Evolutionary conservation across 2,329 filamentous ascomycete species (phyloP).

Genomic region (Trichoderma atroviride): DNA sequence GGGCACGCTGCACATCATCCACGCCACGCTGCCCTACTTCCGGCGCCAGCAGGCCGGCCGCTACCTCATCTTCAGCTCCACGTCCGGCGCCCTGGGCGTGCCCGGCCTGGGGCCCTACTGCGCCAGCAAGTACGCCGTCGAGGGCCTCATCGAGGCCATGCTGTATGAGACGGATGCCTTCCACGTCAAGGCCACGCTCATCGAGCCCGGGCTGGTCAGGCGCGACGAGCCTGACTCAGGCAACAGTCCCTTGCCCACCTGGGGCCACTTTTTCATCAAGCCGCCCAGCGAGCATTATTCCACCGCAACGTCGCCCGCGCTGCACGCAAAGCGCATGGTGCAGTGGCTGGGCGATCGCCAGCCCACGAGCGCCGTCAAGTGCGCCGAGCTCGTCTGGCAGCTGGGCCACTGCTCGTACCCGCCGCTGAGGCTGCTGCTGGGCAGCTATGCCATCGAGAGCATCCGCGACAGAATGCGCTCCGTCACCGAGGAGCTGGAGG

Average conservation of each 20-base stretch:
- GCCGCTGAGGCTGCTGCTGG: slow-evolving; percentile 81
- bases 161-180: slow-evolving; percentile 91
- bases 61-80: slow-evolving; percentile 94
- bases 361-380: slow-evolving; percentile 89
- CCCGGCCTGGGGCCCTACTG: slow-evolving; percentile 93
- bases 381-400: slow-evolving; percentile 92
- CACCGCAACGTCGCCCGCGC: slow-evolving; percentile 74
- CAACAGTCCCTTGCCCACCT: slow-evolving; percentile 68
- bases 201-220: slow-evolving; percentile 86
- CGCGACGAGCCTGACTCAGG: slow-evolving; percentile 73
- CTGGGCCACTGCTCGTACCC: slow-evolving; percentile 94
- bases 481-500: slow-evolving; percentile 92
- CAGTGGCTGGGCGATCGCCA: slow-evolving; percentile 94
- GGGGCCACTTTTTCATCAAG: slow-evolving; percentile 92
- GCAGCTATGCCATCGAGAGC: slow-evolving; percentile 93
- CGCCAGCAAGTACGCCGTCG: slow-evolving; percentile 95
- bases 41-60: slow-evolving; percentile 73
- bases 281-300: slow-evolving; percentile 80
- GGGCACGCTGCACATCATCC: slow-evolving; percentile 91
- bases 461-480: slow-evolving; percentile 86
- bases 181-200: slow-evolving; percentile 90
- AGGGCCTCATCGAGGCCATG: slow-evolving; percentile 94
- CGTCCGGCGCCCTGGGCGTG: slow-evolving; percentile 87
- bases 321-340: slow-evolving; percentile 87
- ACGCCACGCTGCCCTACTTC: slow-evolving; percentile 85